Evolutionary conservation across 1,284 basidiomycete species (phyloP), one percentile per base, ranked within the genome.

Genomic region (Coniferiporia weirii): DNA sequence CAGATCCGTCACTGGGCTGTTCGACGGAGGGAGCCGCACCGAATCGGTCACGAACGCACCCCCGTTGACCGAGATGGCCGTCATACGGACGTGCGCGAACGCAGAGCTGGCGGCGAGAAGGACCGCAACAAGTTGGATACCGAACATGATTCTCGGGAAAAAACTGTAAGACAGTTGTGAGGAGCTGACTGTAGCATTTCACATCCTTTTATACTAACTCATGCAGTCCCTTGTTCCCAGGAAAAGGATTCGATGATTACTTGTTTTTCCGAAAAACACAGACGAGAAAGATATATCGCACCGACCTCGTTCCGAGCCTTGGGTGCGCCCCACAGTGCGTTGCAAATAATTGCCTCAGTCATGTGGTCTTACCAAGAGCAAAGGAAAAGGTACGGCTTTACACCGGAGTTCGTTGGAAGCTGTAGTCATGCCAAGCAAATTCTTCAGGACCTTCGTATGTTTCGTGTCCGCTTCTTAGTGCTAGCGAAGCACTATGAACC

Each of bases 51-150:
- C 59, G 36, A 56, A 56, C n/a, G 53, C 27, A 12, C 59, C 59
- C 20, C 59, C 59, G 36, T 60, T 60, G 54, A 60, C 60, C 45
- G 48, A 57, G 36, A 61, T 52, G 40, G 56, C 61, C 36, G 59
- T 56, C 34, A 60, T 53, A 15, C 59, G 59, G 44, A 60, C 59
- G 12, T 60, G 59, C 35, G 59, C 59, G 46, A 60, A 17, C n/a
- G 36, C 48, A 15, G 48, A 49, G 22, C 48, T 34, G 9, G 20
- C 48, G 32, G 48, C 48, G 27, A 49, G 48, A 7, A 49, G 48
- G 12, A 49, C 48, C 12, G 48, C 48, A 19, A 49, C 10, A 20
- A 49, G 22, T 32, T 49, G 48, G n/a, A 22, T 17, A 32, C 48
- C 48, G 27, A 49, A 49, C 22, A 49, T 49, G 27, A 27, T 32